Evolutionary conservation across 2,329 filamentous ascomycete genomes (phyloP).

Genomic region (Cladorrhinum sp.): DNA sequence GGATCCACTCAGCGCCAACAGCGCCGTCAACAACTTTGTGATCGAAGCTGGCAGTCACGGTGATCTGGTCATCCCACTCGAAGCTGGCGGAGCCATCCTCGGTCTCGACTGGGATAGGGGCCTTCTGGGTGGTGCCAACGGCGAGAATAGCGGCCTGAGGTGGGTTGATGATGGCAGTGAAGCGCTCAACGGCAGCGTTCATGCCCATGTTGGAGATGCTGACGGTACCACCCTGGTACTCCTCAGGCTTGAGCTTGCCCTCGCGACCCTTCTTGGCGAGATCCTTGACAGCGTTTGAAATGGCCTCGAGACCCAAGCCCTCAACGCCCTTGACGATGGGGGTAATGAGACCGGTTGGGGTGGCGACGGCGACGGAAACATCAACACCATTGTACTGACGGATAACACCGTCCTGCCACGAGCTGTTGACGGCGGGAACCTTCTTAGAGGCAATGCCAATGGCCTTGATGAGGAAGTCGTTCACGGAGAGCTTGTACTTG

Average conservation of each 20-base stretch:
- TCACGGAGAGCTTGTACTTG: constrained; percentile 99
- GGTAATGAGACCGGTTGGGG: constrained; percentile 90
- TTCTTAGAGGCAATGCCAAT: constrained; percentile 84
- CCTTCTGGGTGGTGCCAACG: constrained; percentile 93
- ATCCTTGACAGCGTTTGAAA: constrained; percentile 89
- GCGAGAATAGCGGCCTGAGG: constrained; percentile 94
- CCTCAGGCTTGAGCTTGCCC: constrained; percentile 98
- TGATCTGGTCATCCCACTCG: constrained; percentile 96
- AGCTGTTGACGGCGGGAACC: constrained; percentile 93
- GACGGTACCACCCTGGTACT: constrained; percentile 98
- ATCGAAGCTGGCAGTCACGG: constrained; percentile 93
- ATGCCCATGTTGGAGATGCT: constrained; percentile 99
- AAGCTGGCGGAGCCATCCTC: constrained; percentile 74
- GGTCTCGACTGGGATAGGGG: constrained; percentile 79
- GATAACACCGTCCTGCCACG: constrained; percentile 87
- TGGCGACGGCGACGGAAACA: constrained; percentile 93
- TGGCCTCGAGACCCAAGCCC: constrained; percentile 79
- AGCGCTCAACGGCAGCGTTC: constrained; percentile 94
- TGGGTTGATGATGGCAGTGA: constrained; percentile 98
- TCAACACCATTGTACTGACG: constrained; percentile 92
- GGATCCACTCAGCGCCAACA: constrained; percentile 94
- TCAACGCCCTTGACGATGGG: constrained; percentile 92
- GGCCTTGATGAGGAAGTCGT: constrained; percentile 99
- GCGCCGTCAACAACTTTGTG: constrained; percentile 98
- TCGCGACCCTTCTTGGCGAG: constrained; percentile 94